A percentile compares a stretch with the other conserved stretches of the same genome.
Evolutionary conservation across 345 rosid genomes (phyloP).

Genomic region (Balakata baccata): DNA sequence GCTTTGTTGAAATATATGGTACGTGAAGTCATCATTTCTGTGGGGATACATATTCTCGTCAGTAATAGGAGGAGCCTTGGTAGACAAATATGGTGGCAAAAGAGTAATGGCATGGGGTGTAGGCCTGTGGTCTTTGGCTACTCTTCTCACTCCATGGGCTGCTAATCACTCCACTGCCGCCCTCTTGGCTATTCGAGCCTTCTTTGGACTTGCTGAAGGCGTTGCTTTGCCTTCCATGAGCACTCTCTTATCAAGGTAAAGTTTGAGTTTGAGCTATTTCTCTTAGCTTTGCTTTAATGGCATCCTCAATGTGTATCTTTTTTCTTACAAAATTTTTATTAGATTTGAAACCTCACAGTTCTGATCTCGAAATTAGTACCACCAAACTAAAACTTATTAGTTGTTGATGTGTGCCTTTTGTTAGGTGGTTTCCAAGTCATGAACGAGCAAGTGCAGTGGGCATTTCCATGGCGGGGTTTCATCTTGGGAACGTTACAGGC

Average conservation of each 20-base stretch:
- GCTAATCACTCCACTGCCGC: constrained; percentile 73
- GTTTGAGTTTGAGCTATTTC: too few relatives aligned
- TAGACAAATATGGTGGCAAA: constrained; percentile 89
- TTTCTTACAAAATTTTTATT: too few relatives aligned
- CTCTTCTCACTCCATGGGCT: constrained; percentile 87
- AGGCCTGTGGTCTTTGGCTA: constrained; percentile 83
- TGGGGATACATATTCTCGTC: constrained; percentile 98
- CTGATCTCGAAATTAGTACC: too few relatives aligned
- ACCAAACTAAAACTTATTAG: too few relatives aligned
- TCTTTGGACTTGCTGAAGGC: constrained; percentile 92
- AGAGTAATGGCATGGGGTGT: constrained; percentile 83
- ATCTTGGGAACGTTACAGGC: constrained; percentile 88
- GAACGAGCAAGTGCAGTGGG: constrained; percentile 93
- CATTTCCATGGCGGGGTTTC: constrained; percentile 93
- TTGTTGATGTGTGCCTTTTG: not conserved
- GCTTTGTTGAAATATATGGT: not conserved
- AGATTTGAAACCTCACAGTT: too few relatives aligned
- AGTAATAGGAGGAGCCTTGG: constrained; percentile 77
- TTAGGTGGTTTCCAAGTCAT: constrained; percentile 78
- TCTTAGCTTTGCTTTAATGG: too few relatives aligned
- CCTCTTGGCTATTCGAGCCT: constrained; percentile 67
- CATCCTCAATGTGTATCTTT: too few relatives aligned
- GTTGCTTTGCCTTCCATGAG: constrained; percentile 90
- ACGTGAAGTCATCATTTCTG: constrained; percentile 71
- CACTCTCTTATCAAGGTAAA: constrained; percentile 73